These are phyloP conservation scores for Dictyostelium intermedium DNA, from an alignment of 78 protist genomes.

Conservation along the genomic window DNA sequence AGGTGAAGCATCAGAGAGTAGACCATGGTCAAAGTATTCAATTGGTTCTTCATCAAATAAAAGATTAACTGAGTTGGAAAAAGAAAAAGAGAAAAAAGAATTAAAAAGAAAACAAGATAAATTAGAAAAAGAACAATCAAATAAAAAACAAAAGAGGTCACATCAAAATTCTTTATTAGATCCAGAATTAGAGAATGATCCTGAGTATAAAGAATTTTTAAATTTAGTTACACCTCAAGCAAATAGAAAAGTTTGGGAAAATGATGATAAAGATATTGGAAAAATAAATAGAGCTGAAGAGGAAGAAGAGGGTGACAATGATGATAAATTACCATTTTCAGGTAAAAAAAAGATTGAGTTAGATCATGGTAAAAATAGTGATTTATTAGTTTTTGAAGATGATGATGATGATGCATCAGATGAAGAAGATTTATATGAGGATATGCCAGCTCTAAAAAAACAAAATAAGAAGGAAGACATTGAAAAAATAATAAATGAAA, in stretches of 20 bases:
- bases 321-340: neutral
- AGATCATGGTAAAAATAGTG: neutral
- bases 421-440: constrained; percentile 31
- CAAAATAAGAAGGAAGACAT: neutral
- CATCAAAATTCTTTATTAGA: neutral
- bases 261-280: constrained; percentile 4
- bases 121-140: neutral
- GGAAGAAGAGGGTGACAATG: neutral
- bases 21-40: constrained; percentile 90
- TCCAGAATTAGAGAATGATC: constrained; percentile 33
- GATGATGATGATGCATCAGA: neutral
- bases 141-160: neutral
- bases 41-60: constrained; percentile 82
- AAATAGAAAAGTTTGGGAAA: constrained; percentile 18
- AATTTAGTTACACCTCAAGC: neutral
- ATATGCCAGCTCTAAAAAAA: neutral
- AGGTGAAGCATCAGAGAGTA: neutral
- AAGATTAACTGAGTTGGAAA: neutral
- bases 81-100: constrained; percentile 14
- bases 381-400: constrained; percentile 5
- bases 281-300: neutral
- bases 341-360: constrained; percentile 14
- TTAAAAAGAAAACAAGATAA: constrained; percentile 7
- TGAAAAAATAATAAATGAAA: neutral
- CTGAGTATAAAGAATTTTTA: constrained; percentile 33